Conservation (phyloP, 495 filamentous ascomycete species). For the Aspergillus coremiiformis region DNA sequence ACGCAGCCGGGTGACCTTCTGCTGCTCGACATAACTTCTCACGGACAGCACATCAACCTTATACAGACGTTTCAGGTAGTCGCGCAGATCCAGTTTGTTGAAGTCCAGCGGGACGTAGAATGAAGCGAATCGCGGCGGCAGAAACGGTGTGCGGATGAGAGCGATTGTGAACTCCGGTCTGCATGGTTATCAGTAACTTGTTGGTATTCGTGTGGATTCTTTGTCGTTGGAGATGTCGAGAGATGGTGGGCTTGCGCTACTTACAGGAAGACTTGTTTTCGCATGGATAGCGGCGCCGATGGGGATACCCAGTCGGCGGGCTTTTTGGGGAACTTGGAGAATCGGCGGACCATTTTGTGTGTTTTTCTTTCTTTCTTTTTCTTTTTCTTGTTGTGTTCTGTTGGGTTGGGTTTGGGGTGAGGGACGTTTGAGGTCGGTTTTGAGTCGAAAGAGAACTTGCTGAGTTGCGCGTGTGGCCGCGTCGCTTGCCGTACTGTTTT, state of each 20-base stretch:
- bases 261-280: conserved; percentile 65
- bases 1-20: conserved; percentile 42
- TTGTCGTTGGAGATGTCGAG: too few relatives aligned
- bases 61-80: conserved; percentile 78
- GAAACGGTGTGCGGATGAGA: conserved; percentile 62
- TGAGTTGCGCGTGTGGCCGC: conserved; percentile 38
- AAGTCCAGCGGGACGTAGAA: conserved; percentile 82
- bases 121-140: conserved; percentile 68
- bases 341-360: conserved; percentile 34
- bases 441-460: background rate
- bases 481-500: conserved; percentile 24
- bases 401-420: background rate
- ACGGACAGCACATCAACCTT: conserved; percentile 57
- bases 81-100: conserved; percentile 85
- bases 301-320: conserved; percentile 17
- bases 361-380: too few relatives aligned
- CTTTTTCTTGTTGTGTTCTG: conserved; percentile 2
- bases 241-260: too few relatives aligned
- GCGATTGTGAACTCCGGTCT: conserved; percentile 75
- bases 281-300: conserved; percentile 17
- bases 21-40: conserved; percentile 71
- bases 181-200: too few relatives aligned
- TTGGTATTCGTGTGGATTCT: too few relatives aligned
- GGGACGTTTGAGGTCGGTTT: background rate
- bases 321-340: conserved; percentile 24